phyloP scores from a whole-genome alignment of 1,139 yeast genomes.

The Yamadazyma atlantica region DNA sequence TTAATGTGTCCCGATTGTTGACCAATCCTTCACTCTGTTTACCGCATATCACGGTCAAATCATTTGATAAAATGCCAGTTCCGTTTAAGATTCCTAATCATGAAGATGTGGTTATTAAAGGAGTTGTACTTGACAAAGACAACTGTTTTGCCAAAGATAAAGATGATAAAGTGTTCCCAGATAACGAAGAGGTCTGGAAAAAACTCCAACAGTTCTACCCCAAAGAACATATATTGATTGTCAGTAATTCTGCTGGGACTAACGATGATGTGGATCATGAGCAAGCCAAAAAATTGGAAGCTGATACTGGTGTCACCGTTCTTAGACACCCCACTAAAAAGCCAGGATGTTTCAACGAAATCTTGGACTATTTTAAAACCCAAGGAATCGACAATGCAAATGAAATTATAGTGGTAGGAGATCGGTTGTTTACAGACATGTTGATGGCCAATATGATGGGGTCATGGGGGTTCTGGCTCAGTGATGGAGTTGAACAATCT shows the following conservation, averaged over 20 bases:
- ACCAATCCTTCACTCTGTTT: slow-evolving; percentile 66
- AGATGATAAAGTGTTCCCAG: slow-evolving; percentile 79
- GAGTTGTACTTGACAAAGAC: slow-evolving; percentile 89
- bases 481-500: slow-evolving; percentile 68
- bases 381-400: slow-evolving; percentile 49
- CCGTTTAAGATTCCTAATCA: slow-evolving; percentile 41
- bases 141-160: slow-evolving; percentile 91
- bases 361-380: slow-evolving; percentile 55
- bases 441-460: slow-evolving; percentile 96
- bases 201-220: slow-evolving; percentile 57
- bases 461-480: slow-evolving; percentile 79
- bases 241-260: slow-evolving; percentile 94
- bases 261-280: slow-evolving; percentile 59
- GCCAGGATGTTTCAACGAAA: slow-evolving; percentile 83
- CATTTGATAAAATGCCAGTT: slow-evolving; percentile 59
- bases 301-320: slow-evolving; percentile 72
- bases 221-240: slow-evolving; percentile 67
- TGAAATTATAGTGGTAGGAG: slow-evolving; percentile 86
- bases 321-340: slow-evolving; percentile 78
- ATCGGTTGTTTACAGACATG: slow-evolving; percentile 85
- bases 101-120: slow-evolving; percentile 50
- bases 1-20: slow-evolving; percentile 61
- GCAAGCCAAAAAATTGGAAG: slow-evolving; percentile 69
- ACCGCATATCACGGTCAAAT: slow-evolving; percentile 63
- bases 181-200: slow-evolving; percentile 51